A percentile compares a stretch with the other conserved stretches of the same genome.
phyloP scores from a whole-genome alignment of 1,284 basidiomycete species.

The Trichosporon sp. region DNA sequence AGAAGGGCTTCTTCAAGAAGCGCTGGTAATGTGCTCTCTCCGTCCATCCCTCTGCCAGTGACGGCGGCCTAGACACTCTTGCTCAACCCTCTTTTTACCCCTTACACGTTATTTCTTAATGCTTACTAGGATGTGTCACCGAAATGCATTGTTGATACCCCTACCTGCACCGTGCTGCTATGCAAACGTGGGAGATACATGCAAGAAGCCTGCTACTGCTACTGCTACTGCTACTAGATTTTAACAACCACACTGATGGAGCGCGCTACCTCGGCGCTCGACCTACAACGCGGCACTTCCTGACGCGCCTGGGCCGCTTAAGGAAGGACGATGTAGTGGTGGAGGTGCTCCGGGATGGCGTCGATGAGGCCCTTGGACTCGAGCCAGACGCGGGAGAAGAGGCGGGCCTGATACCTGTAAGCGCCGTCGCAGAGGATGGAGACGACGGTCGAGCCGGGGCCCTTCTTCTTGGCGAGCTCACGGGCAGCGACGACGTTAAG shows the following conservation, averaged over 20 bases:
- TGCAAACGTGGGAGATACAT: neutral
- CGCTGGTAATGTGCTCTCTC: slow-evolving; percentile 40
- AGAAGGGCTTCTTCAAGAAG: slow-evolving; percentile 58
- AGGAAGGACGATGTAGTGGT: slow-evolving; percentile 75
- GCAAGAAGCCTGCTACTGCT: neutral
- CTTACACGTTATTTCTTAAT: neutral
- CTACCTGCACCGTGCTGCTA: neutral
- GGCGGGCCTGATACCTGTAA: slow-evolving; percentile 73
- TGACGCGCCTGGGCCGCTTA: slow-evolving; percentile 19
- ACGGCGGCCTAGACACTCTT: too few relatives aligned
- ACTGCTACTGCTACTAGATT: neutral
- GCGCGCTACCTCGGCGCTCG: neutral
- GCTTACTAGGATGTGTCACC: neutral
- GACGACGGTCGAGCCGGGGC: slow-evolving; percentile 70
- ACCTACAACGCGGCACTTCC: neutral
- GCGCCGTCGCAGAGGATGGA: slow-evolving; percentile 55
- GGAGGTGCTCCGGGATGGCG: slow-evolving; percentile 76
- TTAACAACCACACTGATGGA: neutral
- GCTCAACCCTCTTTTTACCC: neutral
- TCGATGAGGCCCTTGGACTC: slow-evolving; percentile 70
- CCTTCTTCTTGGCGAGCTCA: slow-evolving; percentile 78
- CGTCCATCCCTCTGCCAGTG: too few relatives aligned
- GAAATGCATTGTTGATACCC: slow-evolving; percentile 3
- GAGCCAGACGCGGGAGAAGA: slow-evolving; percentile 95
- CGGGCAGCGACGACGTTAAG: slow-evolving; percentile 92